A percentile compares a stretch with the other conserved stretches of the same genome.
phyloP scores from a whole-genome alignment of 768 basidiomycete species.

The Thelephora ganbajun region DNA sequence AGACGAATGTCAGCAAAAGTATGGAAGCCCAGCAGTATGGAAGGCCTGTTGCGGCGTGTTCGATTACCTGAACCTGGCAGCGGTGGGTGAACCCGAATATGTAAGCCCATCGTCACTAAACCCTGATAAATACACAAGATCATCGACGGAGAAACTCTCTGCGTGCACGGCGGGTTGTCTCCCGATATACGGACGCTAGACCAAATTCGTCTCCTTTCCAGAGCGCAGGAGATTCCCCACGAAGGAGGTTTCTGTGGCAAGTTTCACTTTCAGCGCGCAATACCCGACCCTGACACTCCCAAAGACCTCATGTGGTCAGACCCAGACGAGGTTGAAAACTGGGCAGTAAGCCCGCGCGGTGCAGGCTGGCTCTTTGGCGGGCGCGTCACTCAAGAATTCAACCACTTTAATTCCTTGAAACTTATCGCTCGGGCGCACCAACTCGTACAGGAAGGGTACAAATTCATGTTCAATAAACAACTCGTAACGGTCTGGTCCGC shows the following conservation, averaged over 20 bases:
- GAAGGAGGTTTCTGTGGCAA: constrained; percentile 94
- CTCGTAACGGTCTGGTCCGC: constrained; percentile 92
- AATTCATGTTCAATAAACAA: constrained; percentile 90
- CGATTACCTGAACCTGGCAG: constrained; percentile 89
- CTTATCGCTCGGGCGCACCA: constrained; percentile 95
- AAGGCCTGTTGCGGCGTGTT: constrained; percentile 96
- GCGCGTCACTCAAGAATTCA: constrained; percentile 85
- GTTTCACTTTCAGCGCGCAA: constrained; percentile 6
- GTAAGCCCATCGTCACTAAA: background rate
- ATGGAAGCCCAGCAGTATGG: constrained; percentile 91
- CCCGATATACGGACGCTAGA: constrained; percentile 93
- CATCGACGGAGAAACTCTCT: constrained; percentile 84
- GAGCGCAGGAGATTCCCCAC: constrained; percentile 97
- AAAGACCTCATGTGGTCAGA: constrained; percentile 98
- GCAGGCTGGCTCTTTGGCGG: constrained; percentile 93
- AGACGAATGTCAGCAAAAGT: constrained; percentile 98
- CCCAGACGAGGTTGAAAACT: constrained; percentile 87
- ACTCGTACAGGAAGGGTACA: constrained; percentile 90
- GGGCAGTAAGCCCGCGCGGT: constrained; percentile 94
- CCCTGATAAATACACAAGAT: constrained; percentile 40
- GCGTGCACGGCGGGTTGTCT: constrained; percentile 92
- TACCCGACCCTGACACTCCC: background rate
- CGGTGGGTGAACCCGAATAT: constrained; percentile 33
- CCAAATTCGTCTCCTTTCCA: constrained; percentile 82
- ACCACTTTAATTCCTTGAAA: constrained; percentile 75